phyloP scores from a whole-genome alignment of 306 rosid species.

The Quercus dentata region DNA sequence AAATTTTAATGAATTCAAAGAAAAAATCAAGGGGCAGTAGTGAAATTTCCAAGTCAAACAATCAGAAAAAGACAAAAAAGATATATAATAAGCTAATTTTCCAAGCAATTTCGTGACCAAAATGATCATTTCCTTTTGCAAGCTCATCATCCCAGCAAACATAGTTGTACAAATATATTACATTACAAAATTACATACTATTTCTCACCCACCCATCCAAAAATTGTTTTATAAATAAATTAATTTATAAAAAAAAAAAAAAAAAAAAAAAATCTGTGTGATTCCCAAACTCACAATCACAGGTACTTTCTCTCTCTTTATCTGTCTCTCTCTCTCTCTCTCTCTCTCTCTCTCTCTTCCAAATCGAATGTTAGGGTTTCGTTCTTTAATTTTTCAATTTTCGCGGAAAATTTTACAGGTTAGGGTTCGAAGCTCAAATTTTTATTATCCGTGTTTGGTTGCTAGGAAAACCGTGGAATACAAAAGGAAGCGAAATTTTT shows the following conservation, averaged over 20 bases:
- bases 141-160: slow-evolving; percentile 33
- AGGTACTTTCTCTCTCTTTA: slow-evolving; percentile 27
- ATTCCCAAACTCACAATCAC: slow-evolving; percentile 31
- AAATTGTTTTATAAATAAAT: not conserved
- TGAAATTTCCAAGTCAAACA: not conserved
- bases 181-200: too few relatives aligned
- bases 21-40: slow-evolving; percentile 8
- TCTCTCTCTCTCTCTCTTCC: not conserved
- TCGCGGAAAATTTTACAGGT: not conserved
- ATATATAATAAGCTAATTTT: not conserved
- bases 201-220: slow-evolving; percentile 9
- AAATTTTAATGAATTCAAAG: not conserved
- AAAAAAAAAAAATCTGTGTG: not conserved
- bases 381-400: not conserved
- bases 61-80: slow-evolving; percentile 6
- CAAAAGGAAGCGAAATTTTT: not conserved
- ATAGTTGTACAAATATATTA: not conserved
- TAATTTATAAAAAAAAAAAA: not conserved
- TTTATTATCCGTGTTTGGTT: not conserved
- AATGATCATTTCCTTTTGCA: slow-evolving; percentile 3
- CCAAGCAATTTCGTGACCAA: not conserved
- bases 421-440: slow-evolving; percentile 8
- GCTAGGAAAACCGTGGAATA: not conserved
- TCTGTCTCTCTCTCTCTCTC: not conserved
- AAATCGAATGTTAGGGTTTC: slow-evolving; percentile 21